A percentile compares a stretch with the other conserved stretches of the same genome.
Evolutionary conservation across 2,329 filamentous ascomycete species (phyloP).

Genomic region (Boeremia lycopersici): DNA sequence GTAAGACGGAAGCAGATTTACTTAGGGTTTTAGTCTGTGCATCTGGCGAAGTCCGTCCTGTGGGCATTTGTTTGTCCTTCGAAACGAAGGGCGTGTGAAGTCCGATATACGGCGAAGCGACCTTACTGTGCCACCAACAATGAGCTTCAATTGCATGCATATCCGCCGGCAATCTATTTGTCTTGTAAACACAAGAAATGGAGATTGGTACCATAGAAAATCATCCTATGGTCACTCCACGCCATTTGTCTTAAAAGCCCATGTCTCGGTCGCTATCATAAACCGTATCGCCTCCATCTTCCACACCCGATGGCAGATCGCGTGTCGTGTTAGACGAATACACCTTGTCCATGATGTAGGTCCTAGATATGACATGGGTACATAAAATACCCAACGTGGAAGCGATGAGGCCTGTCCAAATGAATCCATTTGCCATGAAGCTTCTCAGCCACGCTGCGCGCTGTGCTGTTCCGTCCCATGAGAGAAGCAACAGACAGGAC

Average conservation of each 20-base stretch:
- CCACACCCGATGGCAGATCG: background rate
- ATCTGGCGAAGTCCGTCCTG: background rate
- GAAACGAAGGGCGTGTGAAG: background rate
- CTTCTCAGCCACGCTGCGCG: conserved; percentile 8
- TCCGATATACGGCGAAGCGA: background rate
- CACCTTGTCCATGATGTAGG: background rate
- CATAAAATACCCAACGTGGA: background rate
- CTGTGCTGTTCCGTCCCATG: conserved; percentile 9
- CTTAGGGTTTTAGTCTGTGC: background rate
- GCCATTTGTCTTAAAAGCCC: background rate
- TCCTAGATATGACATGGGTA: background rate
- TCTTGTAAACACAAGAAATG: too few species aligned
- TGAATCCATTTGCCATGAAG: conserved; percentile 7
- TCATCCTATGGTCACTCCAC: background rate
- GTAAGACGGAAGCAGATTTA: conserved; percentile 2
- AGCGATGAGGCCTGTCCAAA: conserved; percentile 1
- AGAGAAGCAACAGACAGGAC: background rate
- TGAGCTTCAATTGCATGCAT: background rate
- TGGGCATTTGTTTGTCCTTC: background rate
- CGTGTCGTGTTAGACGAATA: background rate
- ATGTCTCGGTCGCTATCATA: conserved; percentile 4
- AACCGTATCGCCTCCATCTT: background rate
- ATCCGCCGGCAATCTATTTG: background rate
- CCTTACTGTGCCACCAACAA: background rate
- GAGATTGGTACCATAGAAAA: background rate